phyloP scores from a whole-genome alignment of 2,329 filamentous ascomycete genomes.

The Apiospora pterosperma region DNA sequence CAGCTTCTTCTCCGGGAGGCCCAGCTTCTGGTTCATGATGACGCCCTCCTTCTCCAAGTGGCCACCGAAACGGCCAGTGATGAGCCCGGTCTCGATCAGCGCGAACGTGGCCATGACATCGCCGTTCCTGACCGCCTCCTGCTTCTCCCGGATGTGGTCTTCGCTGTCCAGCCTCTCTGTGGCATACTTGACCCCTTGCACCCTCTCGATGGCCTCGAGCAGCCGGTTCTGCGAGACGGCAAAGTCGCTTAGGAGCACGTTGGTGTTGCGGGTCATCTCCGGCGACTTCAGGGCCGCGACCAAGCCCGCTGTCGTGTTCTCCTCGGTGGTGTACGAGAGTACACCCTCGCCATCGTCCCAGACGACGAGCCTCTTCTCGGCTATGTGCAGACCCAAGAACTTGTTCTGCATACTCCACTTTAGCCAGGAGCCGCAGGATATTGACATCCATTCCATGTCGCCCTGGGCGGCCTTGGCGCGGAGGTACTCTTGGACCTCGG shows the following conservation, averaged over 20 bases:
- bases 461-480: constrained; percentile 18
- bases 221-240: constrained; percentile 27
- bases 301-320: constrained; percentile 28
- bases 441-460: constrained; percentile 27
- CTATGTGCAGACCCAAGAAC: constrained; percentile 23
- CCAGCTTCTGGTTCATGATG: constrained; percentile 28
- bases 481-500: constrained; percentile 24
- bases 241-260: constrained; percentile 31
- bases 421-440: constrained; percentile 27
- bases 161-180: constrained; percentile 22
- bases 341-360: constrained; percentile 31
- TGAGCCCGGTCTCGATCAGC: constrained; percentile 30
- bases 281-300: constrained; percentile 23
- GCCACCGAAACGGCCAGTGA: constrained; percentile 27
- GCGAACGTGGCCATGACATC: constrained; percentile 19
- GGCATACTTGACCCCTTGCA: constrained; percentile 39
- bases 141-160: constrained; percentile 24
- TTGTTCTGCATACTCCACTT: constrained; percentile 22
- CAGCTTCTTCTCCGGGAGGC: constrained; percentile 20
- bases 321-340: constrained; percentile 31
- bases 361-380: constrained; percentile 19
- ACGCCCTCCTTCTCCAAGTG: constrained; percentile 29
- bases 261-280: constrained; percentile 29
- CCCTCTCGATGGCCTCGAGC: constrained; percentile 45
- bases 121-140: constrained; percentile 20